These are phyloP conservation scores for Sugiyamaella smithiae DNA, from an alignment of 805 yeast genomes.

Conservation along the genomic window DNA sequence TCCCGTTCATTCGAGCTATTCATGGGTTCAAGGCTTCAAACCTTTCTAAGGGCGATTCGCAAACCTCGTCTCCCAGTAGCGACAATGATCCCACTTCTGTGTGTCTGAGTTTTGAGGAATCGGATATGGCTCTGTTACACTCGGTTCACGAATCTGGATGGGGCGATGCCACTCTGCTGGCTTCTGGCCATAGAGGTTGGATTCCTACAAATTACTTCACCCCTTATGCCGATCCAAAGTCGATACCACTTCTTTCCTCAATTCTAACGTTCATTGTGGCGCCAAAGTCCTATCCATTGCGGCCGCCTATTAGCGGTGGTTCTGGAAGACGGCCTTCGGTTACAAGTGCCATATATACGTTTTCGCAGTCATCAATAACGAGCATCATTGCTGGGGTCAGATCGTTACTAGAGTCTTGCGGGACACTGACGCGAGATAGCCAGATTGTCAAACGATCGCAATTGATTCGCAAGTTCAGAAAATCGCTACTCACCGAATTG, in stretches of 20 bases:
- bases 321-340: slow-evolving; percentile 1
- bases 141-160: slow-evolving; percentile 42
- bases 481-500: slow-evolving; percentile 38
- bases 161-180: slow-evolving; percentile 41
- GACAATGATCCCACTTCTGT: slow-evolving; percentile 32
- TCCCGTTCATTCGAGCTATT: slow-evolving; percentile 36
- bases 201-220: slow-evolving; percentile 41
- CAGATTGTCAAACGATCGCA: slow-evolving; percentile 31
- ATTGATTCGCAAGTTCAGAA: slow-evolving; percentile 34
- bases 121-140: slow-evolving; percentile 38
- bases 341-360: slow-evolving; percentile 24
- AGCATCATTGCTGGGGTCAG: slow-evolving; percentile 39
- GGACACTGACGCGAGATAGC: slow-evolving; percentile 36
- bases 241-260: slow-evolving; percentile 38
- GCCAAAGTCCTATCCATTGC: slow-evolving; percentile 32
- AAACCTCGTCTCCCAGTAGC: slow-evolving; percentile 22
- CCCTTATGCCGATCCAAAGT: slow-evolving; percentile 35
- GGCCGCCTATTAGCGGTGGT: neutral
- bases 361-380: slow-evolving; percentile 37
- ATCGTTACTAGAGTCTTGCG: slow-evolving; percentile 34
- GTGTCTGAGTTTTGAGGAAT: slow-evolving; percentile 36
- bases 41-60: slow-evolving; percentile 23
- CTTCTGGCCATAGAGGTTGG: slow-evolving; percentile 41
- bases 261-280: slow-evolving; percentile 34
- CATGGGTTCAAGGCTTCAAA: slow-evolving; percentile 34